Conservation (phyloP, 2,329 filamentous ascomycete species). For the Domatiomyces catenatus region DNA sequence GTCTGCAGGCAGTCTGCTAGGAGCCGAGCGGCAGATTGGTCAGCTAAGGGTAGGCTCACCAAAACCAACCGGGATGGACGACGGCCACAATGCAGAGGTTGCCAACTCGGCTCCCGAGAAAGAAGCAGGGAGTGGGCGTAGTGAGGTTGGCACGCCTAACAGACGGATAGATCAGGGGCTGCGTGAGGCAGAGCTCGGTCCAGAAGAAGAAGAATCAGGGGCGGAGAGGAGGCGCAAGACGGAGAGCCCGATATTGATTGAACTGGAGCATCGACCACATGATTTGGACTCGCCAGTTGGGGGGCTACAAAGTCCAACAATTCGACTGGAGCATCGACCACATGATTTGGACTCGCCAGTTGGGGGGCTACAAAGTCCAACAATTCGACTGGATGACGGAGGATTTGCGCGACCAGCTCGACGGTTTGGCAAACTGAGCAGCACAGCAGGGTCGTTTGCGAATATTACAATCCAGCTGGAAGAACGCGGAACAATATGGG, state of each 20-base stretch:
- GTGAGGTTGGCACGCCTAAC: constrained; percentile 47
- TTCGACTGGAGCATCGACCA: not conserved
- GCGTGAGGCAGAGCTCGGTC: constrained; percentile 8
- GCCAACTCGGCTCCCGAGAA: not conserved
- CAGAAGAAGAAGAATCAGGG: constrained; percentile 13
- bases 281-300: not conserved
- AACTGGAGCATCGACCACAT: not conserved
- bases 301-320: not conserved
- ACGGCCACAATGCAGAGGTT: not conserved
- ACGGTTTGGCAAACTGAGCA: constrained; percentile 50
- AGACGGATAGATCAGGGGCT: constrained; percentile 27
- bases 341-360: not conserved
- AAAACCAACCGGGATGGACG: constrained; percentile 21
- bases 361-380: not conserved
- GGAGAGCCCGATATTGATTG: constrained; percentile 1
- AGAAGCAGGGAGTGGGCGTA: not conserved
- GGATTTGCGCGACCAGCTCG: constrained; percentile 24
- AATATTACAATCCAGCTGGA: constrained; percentile 51
- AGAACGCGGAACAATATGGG: constrained; percentile 59
- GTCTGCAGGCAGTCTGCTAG: constrained; percentile 32
- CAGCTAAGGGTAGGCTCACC: constrained; percentile 34
- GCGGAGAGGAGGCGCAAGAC: constrained; percentile 12
- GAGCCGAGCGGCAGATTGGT: constrained; percentile 33
- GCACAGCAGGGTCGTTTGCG: constrained; percentile 48
- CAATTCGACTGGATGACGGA: not conserved